Evolutionary conservation across 805 yeast genomes (phyloP), one percentile per base, ranked within the genome.

Genomic region (Metschnikowia gruessii): DNA sequence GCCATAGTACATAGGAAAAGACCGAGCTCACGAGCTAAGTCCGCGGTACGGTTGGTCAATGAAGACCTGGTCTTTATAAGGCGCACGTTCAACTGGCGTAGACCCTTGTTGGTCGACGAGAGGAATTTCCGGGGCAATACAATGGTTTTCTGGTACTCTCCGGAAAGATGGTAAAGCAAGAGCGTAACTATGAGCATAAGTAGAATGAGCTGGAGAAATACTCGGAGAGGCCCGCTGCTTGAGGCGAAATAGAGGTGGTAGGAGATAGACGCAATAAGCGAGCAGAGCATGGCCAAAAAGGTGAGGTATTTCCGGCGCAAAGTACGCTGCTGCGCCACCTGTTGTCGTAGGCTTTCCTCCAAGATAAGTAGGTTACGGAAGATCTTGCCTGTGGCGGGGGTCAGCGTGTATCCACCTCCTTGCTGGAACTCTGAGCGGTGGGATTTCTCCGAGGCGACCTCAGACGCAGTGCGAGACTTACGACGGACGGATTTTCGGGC

Each of bases 121-220:
- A 94, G 69, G 60, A 90, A 92, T 59, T 80, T 76, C 50, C 95
- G 77, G 1, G 97, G 96, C 35, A 82, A 70, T 13, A 87, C 84
- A 45, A 92, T 87, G 0, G 96, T 88, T 50, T 94, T 79, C 48
- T 79, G 80, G 64, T 92, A 94, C 66, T 90, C 94, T 1, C 99
- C 99, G 19, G 95, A 84, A 30, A 92, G 65, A 58, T 86, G 90
- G 65, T 88, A 92, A 36, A 92, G 70, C 21, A 81, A 75, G 46
- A 90, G 66, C 0, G 96, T 86, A 16, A 91, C 80, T 24, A 78
- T 55, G 16, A 80, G 75, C 42, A 84, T 82, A 15, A 84, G 69
- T 3, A 87, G 75, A 12, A 81, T 60, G 40, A 87, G 80, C 59
- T 82, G 80, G 49, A 67, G 69, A 36, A 59, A 58, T 49, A 69